Percentiles rank a stretch among this genome's conserved stretches.
Evolutionary conservation across 2,329 filamentous ascomycete species (phyloP).

Genomic region (Penicillium polonicum): DNA sequence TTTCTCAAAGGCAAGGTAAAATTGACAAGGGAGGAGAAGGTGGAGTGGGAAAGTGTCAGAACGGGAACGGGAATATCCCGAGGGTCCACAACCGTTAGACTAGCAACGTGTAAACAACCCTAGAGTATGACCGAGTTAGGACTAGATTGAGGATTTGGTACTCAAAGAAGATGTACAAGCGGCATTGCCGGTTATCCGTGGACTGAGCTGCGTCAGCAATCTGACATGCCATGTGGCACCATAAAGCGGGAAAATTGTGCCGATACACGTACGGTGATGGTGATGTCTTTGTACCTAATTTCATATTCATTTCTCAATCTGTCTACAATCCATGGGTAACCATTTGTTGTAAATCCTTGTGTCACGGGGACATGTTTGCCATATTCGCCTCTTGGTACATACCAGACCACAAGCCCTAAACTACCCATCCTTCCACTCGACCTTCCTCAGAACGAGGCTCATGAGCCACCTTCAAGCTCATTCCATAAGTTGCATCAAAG

Average conservation of each 20-base stretch:
- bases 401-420: neutral
- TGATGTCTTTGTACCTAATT: neutral
- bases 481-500: slow-evolving; percentile 26
- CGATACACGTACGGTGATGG: neutral
- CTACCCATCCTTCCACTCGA: neutral
- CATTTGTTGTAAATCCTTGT: neutral
- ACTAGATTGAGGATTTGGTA: neutral
- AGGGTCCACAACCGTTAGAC: neutral
- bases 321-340: neutral
- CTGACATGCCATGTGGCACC: neutral
- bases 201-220: too few species aligned
- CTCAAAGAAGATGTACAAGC: neutral
- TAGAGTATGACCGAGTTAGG: neutral
- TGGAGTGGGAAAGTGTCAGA: neutral
- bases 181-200: too few species aligned
- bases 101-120: neutral
- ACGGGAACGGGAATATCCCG: neutral
- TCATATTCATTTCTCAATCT: neutral
- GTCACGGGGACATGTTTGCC: neutral
- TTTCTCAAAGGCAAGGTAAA: neutral
- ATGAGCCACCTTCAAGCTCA: neutral
- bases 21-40: neutral
- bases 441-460: neutral
- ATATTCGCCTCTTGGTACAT: neutral
- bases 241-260: neutral